Conservation (phyloP, 176 grass and related monocot species). For the Aegilops umbellulata region DNA sequence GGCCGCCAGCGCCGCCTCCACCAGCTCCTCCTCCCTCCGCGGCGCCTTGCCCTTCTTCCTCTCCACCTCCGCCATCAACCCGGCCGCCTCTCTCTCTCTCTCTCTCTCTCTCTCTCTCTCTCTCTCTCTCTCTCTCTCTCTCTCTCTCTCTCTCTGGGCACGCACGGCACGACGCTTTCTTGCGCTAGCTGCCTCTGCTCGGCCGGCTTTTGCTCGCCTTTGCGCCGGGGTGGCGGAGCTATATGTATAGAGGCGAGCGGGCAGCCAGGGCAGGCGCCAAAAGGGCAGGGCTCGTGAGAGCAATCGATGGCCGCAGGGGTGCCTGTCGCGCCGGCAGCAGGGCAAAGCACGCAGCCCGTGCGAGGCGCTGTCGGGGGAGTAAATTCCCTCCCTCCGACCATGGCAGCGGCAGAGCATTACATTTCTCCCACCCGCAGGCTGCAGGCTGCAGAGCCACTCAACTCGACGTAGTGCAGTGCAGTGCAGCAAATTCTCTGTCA, state of each 20-base stretch:
- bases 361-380: slow-evolving; percentile 42
- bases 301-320: slow-evolving; percentile 28
- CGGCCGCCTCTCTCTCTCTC: background rate
- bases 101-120: too few species aligned
- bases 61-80: slow-evolving; percentile 33
- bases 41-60: slow-evolving; percentile 62
- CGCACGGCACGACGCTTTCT: background rate
- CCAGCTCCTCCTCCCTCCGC: slow-evolving; percentile 63
- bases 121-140: too few species aligned
- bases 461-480: too few species aligned
- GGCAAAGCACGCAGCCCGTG: slow-evolving; percentile 13
- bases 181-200: background rate
- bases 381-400: slow-evolving; percentile 22
- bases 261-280: background rate
- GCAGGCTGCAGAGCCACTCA: background rate
- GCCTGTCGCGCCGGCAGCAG: slow-evolving; percentile 44
- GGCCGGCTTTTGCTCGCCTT: background rate
- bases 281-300: background rate
- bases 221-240: background rate
- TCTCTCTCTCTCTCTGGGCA: background rate
- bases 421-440: background rate
- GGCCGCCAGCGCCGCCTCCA: slow-evolving; percentile 68
- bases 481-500: background rate
- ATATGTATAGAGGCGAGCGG: background rate
- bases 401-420: background rate